Evolutionary conservation across 441 rosid species (phyloP).

Genomic region (Daphne laureola): DNA sequence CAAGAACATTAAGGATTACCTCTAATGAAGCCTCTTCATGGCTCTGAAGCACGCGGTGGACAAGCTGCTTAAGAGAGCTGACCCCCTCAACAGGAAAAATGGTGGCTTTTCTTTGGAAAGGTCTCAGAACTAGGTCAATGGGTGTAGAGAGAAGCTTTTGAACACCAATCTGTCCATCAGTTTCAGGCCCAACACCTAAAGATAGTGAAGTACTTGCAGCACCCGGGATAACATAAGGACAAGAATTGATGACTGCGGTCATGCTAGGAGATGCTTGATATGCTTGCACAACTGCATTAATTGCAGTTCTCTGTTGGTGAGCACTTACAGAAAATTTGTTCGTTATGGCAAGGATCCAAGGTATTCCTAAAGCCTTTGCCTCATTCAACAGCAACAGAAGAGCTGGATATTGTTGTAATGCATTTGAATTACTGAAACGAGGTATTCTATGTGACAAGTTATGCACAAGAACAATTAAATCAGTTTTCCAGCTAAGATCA

Average conservation of each 20-base stretch:
- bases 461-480: constrained; percentile 86
- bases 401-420: constrained; percentile 57
- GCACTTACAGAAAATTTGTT: constrained; percentile 98
- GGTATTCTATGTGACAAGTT: constrained; percentile 90
- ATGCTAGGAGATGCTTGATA: constrained; percentile 66
- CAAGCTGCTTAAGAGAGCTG: constrained; percentile 61
- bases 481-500: constrained; percentile 68
- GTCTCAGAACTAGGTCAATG: constrained; percentile 53
- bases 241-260: constrained; percentile 71
- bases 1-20: constrained; percentile 28
- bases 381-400: constrained; percentile 75
- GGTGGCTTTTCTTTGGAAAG: constrained; percentile 74
- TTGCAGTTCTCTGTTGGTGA: constrained; percentile 77
- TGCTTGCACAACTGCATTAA: constrained; percentile 68
- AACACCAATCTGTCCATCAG: constrained; percentile 38
- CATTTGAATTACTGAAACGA: constrained; percentile 39
- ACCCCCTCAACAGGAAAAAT: constrained; percentile 79
- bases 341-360: constrained; percentile 94
- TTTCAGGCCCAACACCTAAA: constrained; percentile 50
- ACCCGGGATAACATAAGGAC: constrained; percentile 73
- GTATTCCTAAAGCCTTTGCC: constrained; percentile 90
- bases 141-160: constrained; percentile 65
- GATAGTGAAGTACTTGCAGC: constrained; percentile 65
- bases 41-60: constrained; percentile 56
- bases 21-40: constrained; percentile 82